These are phyloP conservation scores for Cercospora brassicicola DNA, from an alignment of 2,329 filamentous ascomycete species.

Conservation along the genomic window DNA sequence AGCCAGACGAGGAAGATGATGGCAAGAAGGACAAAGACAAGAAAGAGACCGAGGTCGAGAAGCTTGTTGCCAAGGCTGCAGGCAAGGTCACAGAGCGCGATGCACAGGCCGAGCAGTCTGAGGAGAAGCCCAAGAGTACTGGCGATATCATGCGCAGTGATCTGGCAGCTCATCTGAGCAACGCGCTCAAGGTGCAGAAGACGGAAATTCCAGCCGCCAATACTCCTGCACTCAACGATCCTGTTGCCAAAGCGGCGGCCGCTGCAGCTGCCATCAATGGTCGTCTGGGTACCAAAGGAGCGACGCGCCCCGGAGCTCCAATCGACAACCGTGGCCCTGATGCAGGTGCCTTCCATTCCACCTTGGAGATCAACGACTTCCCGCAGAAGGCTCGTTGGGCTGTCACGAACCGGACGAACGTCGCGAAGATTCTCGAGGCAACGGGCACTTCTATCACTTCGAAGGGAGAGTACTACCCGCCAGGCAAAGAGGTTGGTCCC, in stretches of 20 bases:
- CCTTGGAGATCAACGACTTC: constrained; percentile 98
- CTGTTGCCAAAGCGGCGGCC: constrained; percentile 63
- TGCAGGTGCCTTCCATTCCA: constrained; percentile 93
- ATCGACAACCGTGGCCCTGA: constrained; percentile 99
- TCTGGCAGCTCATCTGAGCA: constrained; percentile 55
- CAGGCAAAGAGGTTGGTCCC: constrained; percentile 74
- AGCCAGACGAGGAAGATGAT: constrained; percentile 77
- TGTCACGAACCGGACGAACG: constrained; percentile 96
- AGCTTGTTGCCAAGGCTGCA: constrained; percentile 61
- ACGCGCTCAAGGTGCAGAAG: constrained; percentile 71
- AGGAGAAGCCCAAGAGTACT: constrained; percentile 5
- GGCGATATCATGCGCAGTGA: constrained; percentile 27
- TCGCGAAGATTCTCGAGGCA: constrained; percentile 93
- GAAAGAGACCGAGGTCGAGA: constrained; percentile 49
- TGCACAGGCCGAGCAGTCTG: constrained; percentile 23
- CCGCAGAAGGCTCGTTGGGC: constrained; percentile 98
- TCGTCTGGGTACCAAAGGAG: constrained; percentile 79
- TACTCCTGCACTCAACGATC: constrained; percentile 29
- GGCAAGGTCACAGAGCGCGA: constrained; percentile 45
- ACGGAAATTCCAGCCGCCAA: constrained; percentile 58
- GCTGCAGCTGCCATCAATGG: constrained; percentile 89
- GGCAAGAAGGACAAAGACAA: constrained; percentile 59
- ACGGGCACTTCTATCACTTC: constrained; percentile 96
- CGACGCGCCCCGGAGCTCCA: constrained; percentile 85
- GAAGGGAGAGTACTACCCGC: constrained; percentile 85